Base-by-base conservation (phyloP, 352 stramenopile species). In the Poterioochromonas sp. region DNA sequence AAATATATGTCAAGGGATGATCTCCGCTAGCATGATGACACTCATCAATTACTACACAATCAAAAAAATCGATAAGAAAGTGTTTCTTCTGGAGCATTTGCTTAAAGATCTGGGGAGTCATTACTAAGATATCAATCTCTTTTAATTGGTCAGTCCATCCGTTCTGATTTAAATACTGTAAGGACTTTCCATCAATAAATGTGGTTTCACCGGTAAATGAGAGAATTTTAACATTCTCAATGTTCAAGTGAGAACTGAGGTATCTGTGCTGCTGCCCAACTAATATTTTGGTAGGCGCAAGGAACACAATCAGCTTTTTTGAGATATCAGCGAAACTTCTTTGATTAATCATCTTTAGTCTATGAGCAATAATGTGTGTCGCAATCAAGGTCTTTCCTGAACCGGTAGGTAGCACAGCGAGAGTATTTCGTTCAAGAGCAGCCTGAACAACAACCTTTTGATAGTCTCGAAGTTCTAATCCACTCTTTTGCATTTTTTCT, bases 401-500 rank as follows among this genome's bases (percentile, higher is more conserved):
- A n/a, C 60, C 60, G 39, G 60, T 69, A 5, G 60, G 60, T 18
- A 69, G n/a, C 20, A 69, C 3, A 43, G 60, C 60, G 29, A 69
- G 5, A 40, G 60, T 69, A 26, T 69, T 69, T 11, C 34, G 2
- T n/a, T 39, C 12, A 8, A 69, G 34, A 43, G 60, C 60, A 69
- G 34, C 60, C 12, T 69, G 2, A 43, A 69, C 1, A 20, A 69
- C 35, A 5, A 8, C 3, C 26, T 44, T 18, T 26, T 69, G 60
- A 41, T 69, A 69, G 8, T 8, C 8, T 62, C 51, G 43, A 51
- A 51, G n/a, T n/a, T n/a, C n/a, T n/a, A n/a, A n/a, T n/a, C n/a
- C n/a, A n/a, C n/a, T n/a, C n/a, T n/a, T n/a, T n/a, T n/a, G n/a
- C n/a, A n/a, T n/a, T n/a, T n/a, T n/a, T n/a, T n/a, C n/a, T n/a